Base-by-base conservation (phyloP, 2,329 filamentous ascomycete species). In the Alternaria atra region DNA sequence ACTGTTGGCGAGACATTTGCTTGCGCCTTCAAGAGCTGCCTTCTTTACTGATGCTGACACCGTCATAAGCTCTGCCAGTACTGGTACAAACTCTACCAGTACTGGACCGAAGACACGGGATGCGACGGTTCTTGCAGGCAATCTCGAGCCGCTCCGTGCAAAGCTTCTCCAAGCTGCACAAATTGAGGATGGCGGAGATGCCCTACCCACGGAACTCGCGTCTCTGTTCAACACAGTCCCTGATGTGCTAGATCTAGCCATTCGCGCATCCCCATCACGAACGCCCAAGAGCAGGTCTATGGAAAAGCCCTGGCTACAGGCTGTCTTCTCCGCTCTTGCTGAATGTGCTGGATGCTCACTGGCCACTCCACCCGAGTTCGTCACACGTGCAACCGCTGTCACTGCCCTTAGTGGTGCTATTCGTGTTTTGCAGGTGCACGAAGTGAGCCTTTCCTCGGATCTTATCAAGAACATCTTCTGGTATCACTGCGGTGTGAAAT, bases 281-380 rank as follows among this genome's bases (percentile, higher is more conserved):
- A 82, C 78, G 4, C 77, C 79, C 8, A 80, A 77, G 55, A 75
- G 77, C 57, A 79, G 75, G 23, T 66, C 76, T 9, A 69, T 75
- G 7, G 81, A 83, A 61, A 73, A 70, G 39, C 77, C 81, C 4
- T 84, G 82, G 82, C 71, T 83, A 9, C 80, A 84, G 52, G 70
- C 73, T 12, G 68, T 80, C 8, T 80, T 83, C 48, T 57, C 71
- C 6, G 73, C 74, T 1, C 70, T 83, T 8, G 64, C 72, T 6
- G 73, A 78, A 50, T 80, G 77, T 61, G 66, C 68, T 47, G 71
- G 70, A 40, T 77, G 71, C 60, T 67, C 75, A 13, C 35, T 76
- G 39, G 59, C 61, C n/a, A 42, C 65, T 17, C 66, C 70, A 6
- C 69, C 72, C 6, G 61, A 69, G n/a, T 70, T 68, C 43, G 53